Percentiles rank a stretch among this genome's conserved stretches.
Conservation (phyloP, 352 stramenopile species). For the Pythium vanterpoolii region DNA sequence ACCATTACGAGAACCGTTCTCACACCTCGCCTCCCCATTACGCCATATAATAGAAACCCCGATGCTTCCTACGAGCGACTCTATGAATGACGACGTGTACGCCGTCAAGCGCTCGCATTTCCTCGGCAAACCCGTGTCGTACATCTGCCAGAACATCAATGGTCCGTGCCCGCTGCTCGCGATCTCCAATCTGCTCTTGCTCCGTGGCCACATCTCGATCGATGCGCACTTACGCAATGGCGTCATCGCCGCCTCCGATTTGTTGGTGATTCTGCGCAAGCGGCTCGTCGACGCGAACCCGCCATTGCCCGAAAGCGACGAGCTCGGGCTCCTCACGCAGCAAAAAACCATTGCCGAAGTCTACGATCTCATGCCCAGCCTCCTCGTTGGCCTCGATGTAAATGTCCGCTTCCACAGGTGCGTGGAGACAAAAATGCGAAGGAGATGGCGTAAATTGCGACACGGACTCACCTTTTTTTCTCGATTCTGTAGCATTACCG, state of each 20-base stretch:
- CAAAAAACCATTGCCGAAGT: slow-evolving; percentile 90
- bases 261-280: slow-evolving; percentile 90
- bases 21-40: background rate
- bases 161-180: slow-evolving; percentile 97
- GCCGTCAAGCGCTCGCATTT: slow-evolving; percentile 80
- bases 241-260: slow-evolving; percentile 86
- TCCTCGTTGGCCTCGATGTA: slow-evolving; percentile 97
- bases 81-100: slow-evolving; percentile 40
- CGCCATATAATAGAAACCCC: background rate
- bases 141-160: slow-evolving; percentile 98
- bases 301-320: slow-evolving; percentile 41
- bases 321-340: slow-evolving; percentile 65
- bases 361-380: slow-evolving; percentile 87
- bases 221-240: slow-evolving; percentile 44
- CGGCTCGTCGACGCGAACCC: slow-evolving; percentile 84
- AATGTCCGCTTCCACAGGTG: slow-evolving; percentile 96
- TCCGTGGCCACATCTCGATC: slow-evolving; percentile 88
- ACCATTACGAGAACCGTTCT: background rate
- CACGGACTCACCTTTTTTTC: background rate
- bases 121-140: slow-evolving; percentile 72
- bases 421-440: slow-evolving; percentile 12
- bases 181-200: slow-evolving; percentile 94
- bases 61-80: background rate
- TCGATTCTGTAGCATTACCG: slow-evolving; percentile 51
- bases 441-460: background rate